Percentiles rank a stretch among this genome's conserved stretches.
Conservation (phyloP, 2,329 filamentous ascomycete species). For the Piedraia hortae region DNA sequence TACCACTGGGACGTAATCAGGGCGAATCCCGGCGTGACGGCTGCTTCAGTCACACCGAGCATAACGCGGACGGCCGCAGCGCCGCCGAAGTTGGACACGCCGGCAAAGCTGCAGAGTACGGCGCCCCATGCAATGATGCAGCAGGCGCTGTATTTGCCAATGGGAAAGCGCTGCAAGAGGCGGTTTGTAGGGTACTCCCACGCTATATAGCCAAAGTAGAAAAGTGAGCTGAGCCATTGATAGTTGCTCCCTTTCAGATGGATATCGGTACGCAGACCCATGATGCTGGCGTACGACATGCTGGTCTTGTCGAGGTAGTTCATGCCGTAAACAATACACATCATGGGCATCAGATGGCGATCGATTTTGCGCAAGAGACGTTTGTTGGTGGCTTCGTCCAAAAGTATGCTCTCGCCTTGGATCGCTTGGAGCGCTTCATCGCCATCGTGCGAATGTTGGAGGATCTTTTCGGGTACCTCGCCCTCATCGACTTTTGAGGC, state of each 20-base stretch:
- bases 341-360: slow-evolving; percentile 31
- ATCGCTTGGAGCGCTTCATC: slow-evolving; percentile 34
- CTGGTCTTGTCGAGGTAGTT: slow-evolving; percentile 34
- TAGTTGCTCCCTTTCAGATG: slow-evolving; percentile 23
- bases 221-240: slow-evolving; percentile 21
- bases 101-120: slow-evolving; percentile 34
- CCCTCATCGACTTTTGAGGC: slow-evolving; percentile 5
- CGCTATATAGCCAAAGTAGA: slow-evolving; percentile 23
- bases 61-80: slow-evolving; percentile 39
- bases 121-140: slow-evolving; percentile 37
- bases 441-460: slow-evolving; percentile 28
- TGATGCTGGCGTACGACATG: slow-evolving; percentile 24
- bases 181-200: slow-evolving; percentile 37
- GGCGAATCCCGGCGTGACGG: slow-evolving; percentile 40
- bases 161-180: slow-evolving; percentile 33
- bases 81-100: slow-evolving; percentile 29
- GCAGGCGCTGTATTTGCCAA: slow-evolving; percentile 37
- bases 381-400: slow-evolving; percentile 29
- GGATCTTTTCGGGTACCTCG: slow-evolving; percentile 12
- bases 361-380: slow-evolving; percentile 34
- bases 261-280: slow-evolving; percentile 22
- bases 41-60: slow-evolving; percentile 38
- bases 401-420: slow-evolving; percentile 19
- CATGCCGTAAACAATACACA: slow-evolving; percentile 29
- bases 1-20: slow-evolving; percentile 47